Evolutionary conservation across 352 stramenopile genomes (phyloP).

Genomic region (Globisporangium megalacanthum): DNA sequence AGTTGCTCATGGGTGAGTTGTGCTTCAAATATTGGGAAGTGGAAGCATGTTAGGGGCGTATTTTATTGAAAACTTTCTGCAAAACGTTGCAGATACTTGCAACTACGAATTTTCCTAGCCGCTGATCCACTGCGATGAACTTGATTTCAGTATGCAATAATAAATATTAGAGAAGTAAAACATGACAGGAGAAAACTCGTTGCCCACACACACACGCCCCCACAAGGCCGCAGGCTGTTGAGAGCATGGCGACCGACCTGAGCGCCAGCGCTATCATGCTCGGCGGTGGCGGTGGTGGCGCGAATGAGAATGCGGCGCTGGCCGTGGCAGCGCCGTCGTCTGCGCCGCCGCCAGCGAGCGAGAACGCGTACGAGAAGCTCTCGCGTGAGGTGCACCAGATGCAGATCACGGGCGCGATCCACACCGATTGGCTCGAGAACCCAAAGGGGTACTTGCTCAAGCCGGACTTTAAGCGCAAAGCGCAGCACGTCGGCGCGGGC

Average conservation of each 20-base stretch:
- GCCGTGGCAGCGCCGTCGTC: slow-evolving; percentile 12
- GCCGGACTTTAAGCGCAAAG: slow-evolving; percentile 85
- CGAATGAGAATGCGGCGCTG: slow-evolving; percentile 10
- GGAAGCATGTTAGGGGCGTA: too few relatives aligned
- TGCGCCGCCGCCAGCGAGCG: slow-evolving; percentile 25
- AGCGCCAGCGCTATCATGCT: slow-evolving; percentile 35
- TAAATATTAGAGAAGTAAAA: too few relatives aligned
- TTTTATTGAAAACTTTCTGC: too few relatives aligned
- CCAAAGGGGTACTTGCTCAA: slow-evolving; percentile 86
- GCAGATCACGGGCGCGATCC: slow-evolving; percentile 85
- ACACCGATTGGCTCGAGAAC: slow-evolving; percentile 88
- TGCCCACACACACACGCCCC: background rate
- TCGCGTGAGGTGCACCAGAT: slow-evolving; percentile 88
- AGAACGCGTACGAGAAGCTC: slow-evolving; percentile 89
- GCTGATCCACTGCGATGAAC: too few relatives aligned
- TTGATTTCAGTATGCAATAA: too few relatives aligned
- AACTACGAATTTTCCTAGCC: too few relatives aligned
- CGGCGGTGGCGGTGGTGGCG: slow-evolving; percentile 21
- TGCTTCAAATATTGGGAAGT: too few relatives aligned
- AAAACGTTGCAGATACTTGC: too few relatives aligned
- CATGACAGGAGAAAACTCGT: background rate
- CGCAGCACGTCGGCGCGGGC: slow-evolving; percentile 77
- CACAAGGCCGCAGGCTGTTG: too few relatives aligned
- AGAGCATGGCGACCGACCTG: slow-evolving; percentile 39
- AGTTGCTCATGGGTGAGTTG: background rate